Evolutionary conservation across 495 filamentous ascomycete species (phyloP).

Genomic region (Xylaria scruposa): DNA sequence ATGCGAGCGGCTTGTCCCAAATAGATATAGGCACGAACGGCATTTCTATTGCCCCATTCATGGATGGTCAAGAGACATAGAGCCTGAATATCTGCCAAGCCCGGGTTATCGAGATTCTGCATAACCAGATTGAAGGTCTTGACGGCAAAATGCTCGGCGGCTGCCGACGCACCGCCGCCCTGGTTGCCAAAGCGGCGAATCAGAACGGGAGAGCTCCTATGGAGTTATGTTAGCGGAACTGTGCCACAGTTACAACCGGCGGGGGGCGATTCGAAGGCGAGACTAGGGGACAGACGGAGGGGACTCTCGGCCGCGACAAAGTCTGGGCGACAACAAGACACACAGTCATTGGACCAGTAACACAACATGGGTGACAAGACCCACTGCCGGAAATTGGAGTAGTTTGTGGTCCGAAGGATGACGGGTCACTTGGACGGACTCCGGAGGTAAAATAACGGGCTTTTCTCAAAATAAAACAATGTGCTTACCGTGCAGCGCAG

Average conservation of each 20-base stretch:
- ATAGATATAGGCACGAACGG: slow-evolving; percentile 59
- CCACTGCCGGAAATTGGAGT: slow-evolving; percentile 28
- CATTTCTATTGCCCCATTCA: slow-evolving; percentile 60
- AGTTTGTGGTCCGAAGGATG: slow-evolving; percentile 25
- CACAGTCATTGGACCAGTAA: slow-evolving; percentile 12
- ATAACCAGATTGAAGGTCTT: slow-evolving; percentile 56
- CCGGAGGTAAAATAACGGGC: slow-evolving; percentile 23
- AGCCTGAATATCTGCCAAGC: slow-evolving; percentile 58
- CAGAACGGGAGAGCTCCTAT: slow-evolving; percentile 54
- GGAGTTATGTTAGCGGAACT: slow-evolving; percentile 19
- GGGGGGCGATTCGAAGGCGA: not conserved
- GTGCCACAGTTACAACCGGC: slow-evolving; percentile 12
- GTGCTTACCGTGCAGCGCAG: slow-evolving; percentile 54
- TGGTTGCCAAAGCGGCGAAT: slow-evolving; percentile 58
- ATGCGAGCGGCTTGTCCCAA: slow-evolving; percentile 58
- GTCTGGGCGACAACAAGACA: slow-evolving; percentile 18
- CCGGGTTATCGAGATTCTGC: slow-evolving; percentile 54
- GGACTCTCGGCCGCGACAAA: slow-evolving; percentile 31
- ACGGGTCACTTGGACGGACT: slow-evolving; percentile 20
- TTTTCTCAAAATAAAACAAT: slow-evolving; percentile 1
- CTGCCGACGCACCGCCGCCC: slow-evolving; percentile 46
- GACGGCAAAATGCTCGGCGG: slow-evolving; percentile 56
- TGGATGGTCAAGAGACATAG: slow-evolving; percentile 58
- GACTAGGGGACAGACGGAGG: slow-evolving; percentile 11
- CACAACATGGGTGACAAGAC: slow-evolving; percentile 21